Base-by-base conservation (phyloP, 139 green algal genomes). In the Chlorella sorokiniana region DNA sequence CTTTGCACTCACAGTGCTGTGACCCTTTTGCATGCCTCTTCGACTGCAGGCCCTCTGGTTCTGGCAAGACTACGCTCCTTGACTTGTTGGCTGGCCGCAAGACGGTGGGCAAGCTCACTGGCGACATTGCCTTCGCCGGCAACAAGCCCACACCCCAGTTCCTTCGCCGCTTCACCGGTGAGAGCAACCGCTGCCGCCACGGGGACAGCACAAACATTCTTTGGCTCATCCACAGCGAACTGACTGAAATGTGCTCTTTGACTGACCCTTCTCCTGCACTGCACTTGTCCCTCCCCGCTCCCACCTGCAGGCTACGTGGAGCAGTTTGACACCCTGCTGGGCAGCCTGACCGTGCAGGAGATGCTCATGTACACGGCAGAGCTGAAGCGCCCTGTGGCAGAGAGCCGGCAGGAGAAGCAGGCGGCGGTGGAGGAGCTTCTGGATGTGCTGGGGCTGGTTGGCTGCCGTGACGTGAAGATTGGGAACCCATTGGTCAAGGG, bases 231-330 rank as follows among this genome's bases (percentile, higher is more conserved):
- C n/a, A n/a, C n/a, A n/a, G n/a, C n/a, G n/a, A n/a, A n/a, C n/a
- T n/a, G n/a, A n/a, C n/a, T n/a, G n/a, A n/a, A n/a, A n/a, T n/a
- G n/a, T n/a, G n/a, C n/a, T n/a, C n/a, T n/a, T n/a, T n/a, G n/a
- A n/a, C n/a, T n/a, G n/a, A n/a, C n/a, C n/a, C n/a, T n/a, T n/a
- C n/a, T n/a, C n/a, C n/a, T n/a, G n/a, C n/a, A n/a, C n/a, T n/a
- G n/a, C n/a, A n/a, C n/a, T n/a, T n/a, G n/a, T n/a, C n/a, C n/a
- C n/a, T n/a, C n/a, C n/a, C n/a, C n/a, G n/a, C n/a, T n/a, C n/a
- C n/a, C n/a, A n/a, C n/a, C n/a, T n/a, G n/a, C n/a, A n/a, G n/a
- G 91, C 40, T 95, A 95, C 73, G 90, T 94, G 31, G 91, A 95
- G 88, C 91, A 95, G 81, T 92, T 93, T 83, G 69, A 89, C 48